Conservation (phyloP, 352 stramenopile genomes). For the Saprolegnia parasitica region DNA sequence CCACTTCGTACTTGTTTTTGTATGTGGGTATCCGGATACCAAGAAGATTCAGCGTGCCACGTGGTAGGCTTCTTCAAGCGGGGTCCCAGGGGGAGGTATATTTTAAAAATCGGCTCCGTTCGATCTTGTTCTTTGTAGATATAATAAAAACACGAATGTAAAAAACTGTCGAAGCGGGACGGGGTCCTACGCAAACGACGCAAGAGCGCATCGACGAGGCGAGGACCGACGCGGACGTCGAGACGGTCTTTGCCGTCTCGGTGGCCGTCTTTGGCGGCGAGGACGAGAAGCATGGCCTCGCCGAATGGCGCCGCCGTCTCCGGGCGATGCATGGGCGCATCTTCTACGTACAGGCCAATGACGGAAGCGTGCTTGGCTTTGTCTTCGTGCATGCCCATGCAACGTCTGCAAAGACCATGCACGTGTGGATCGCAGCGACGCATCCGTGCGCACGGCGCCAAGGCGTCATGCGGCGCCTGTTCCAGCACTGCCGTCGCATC, state of each 20-base stretch:
- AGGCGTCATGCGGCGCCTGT: constrained; percentile 6
- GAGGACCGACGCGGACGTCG: neutral
- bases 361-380: neutral
- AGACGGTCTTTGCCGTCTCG: neutral
- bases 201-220: neutral
- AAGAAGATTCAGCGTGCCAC: neutral
- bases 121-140: no score
- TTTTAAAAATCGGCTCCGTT: no score
- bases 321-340: neutral
- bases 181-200: no score
- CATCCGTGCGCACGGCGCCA: neutral
- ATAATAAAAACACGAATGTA: no score
- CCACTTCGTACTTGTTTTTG: neutral
- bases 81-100: no score
- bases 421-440: constrained; percentile 9
- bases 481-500: neutral
- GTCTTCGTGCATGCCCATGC: constrained; percentile 12
- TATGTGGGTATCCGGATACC: neutral
- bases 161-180: no score
- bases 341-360: neutral
- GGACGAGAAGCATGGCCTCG: constrained; percentile 2
- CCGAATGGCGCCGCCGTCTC: neutral
- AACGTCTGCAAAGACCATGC: constrained; percentile 4
- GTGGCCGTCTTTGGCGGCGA: neutral
- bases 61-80: neutral